Base-by-base conservation (phyloP, 2,329 filamentous ascomycete species). In the Cladosporium sp. region DNA sequence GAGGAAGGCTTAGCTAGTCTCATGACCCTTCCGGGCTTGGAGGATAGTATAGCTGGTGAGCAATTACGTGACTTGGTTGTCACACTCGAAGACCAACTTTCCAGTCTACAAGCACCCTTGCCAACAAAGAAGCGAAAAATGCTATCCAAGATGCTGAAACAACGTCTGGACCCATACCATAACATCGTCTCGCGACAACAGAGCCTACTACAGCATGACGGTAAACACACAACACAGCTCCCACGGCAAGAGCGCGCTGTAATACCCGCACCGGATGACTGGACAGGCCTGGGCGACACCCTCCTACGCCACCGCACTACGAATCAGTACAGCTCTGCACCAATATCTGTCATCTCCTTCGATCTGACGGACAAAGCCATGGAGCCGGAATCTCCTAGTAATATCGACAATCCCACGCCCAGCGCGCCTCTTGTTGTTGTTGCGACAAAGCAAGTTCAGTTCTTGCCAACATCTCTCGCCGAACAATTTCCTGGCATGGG, bases 11-110 rank as follows among this genome's bases (percentile, higher is more conserved):
- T 83, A 51, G 80, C 82, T 59, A 76, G 78, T 37, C 74, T 81
- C 25, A 70, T 83, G 25, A 80, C 80, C 42, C 75, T 84, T n/a
- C 77, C 84, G n/a, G 83, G 83, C 1, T 68, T 85, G 19, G 81
- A 84, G 56, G 80, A 83, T 64, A 76, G 76, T 4, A 78, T 83
- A 58, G 82, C 82, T 3, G 74, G 75, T 22, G 78, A 82, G 60
- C 77, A 81, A 52, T 70, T 85, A 37, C 74, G 76, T 22, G 70
- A 75, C 51, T 73, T 84, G 1, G 72, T 85, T 2, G 66, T 69
- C 20, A 74, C 76, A 25, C 69, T 87, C 3, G 73, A 82, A 57
- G 85, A 88, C 68, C 76, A 75, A 42, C 70, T 86, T 14, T 84
- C 84, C 9, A 69, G 80, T 22, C 71, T 78, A 40, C 81, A 83